Evolutionary conservation across 306 rosid genomes (phyloP), one percentile per base, ranked within the genome.

Genomic region (Trichosanthes cucumerina): DNA sequence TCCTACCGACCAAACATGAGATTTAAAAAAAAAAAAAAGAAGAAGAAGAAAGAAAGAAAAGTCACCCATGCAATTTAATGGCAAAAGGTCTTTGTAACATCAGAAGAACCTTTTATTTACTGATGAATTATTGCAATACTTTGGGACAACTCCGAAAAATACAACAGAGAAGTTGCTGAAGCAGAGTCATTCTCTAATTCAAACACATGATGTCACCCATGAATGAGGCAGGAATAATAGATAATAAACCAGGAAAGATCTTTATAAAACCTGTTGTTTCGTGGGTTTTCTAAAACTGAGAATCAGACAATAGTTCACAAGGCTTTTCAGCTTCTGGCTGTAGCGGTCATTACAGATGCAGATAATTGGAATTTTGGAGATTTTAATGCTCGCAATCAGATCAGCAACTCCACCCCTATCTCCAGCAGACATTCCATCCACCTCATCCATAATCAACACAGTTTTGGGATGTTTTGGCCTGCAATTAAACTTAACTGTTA

Each of bases 361-460:
- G 82, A 95, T 95, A 62, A 95, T 88, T 57, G 99, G 99, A 86
- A 95, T 89, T 86, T 92, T 92, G 38, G 97, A 92, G 56, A 80
- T 92, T 84, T 95, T 95, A 84, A 95, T 95, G 86, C 91, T 91
- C 28, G 92, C 90, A 87, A 95, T 92, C 75, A 95, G 96, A 87
- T 92, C 97, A 83, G 99, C 92, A 81, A 95, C 77, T 76, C 99
- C 99, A 79, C 99, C 98, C 85, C 99, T 85, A 85, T 95, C 99
- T 83, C 99, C 99, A 83, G 99, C 99, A 79, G 99, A 95, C 99
- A 95, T 92, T 85, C 99, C 99, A 85, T 95, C 97, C 79, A 95
- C 99, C 81, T 95, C 99, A 54, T 95, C 99, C 99, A 95, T 95
- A 82, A 95, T 91, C 73, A 95, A 93, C 81, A 95, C 99, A 73